Conservation (phyloP, 1,284 basidiomycete genomes). For the Thecaphora thlaspeos region DNA sequence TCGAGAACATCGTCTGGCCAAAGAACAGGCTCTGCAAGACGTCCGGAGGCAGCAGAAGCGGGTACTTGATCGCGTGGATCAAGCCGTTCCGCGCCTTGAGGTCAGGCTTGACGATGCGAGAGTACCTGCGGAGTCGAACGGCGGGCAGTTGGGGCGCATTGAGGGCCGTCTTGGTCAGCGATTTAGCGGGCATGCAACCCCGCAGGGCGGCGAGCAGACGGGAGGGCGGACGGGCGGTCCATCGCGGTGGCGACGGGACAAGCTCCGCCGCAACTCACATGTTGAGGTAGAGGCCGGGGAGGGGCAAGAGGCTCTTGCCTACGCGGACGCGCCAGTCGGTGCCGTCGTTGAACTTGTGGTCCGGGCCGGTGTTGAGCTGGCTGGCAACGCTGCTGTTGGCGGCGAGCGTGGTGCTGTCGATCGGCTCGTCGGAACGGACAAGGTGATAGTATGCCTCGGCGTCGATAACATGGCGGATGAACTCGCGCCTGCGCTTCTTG, state of each 20-base stretch:
- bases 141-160: too few species aligned
- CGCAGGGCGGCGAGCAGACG: too few species aligned
- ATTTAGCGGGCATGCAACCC: too few species aligned
- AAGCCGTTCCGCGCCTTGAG: conserved; percentile 65
- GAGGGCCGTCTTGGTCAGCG: too few species aligned
- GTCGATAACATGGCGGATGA: conserved; percentile 63
- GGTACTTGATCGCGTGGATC: conserved; percentile 67
- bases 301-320: conserved; percentile 60
- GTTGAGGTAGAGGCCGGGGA: conserved; percentile 3
- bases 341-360: conserved; percentile 58
- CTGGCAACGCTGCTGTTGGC: conserved; percentile 68
- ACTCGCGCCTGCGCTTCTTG: conserved; percentile 63
- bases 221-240: too few species aligned
- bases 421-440: conserved; percentile 60
- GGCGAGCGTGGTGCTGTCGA: conserved; percentile 61
- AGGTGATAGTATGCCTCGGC: conserved; percentile 69
- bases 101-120: conserved; percentile 61
- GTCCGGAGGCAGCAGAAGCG: conserved; percentile 67
- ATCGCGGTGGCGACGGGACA: too few species aligned
- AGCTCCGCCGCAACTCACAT: too few species aligned
- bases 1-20: conserved; percentile 64
- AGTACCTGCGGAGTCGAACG: conserved; percentile 65
- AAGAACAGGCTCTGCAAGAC: conserved; percentile 67
- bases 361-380: conserved; percentile 58
- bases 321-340: conserved; percentile 66